A percentile compares a stretch with the other conserved stretches of the same genome.
phyloP scores from a whole-genome alignment of 257 asterid species.

The Solanum rostratum region DNA sequence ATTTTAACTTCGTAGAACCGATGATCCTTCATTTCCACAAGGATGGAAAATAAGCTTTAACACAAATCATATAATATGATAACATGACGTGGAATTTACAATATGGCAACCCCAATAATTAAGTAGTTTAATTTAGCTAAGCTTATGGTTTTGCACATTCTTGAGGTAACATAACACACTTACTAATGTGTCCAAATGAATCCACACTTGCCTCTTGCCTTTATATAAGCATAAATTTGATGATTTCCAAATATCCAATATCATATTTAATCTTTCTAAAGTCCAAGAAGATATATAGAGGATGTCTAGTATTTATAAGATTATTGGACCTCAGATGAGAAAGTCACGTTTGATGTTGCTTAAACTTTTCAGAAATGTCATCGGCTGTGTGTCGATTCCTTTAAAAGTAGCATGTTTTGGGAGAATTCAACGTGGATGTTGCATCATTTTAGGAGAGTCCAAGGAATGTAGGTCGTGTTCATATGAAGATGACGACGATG shows the following conservation, averaged over 20 bases:
- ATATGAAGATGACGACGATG: not conserved
- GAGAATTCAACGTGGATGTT: not conserved
- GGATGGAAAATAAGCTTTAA: too few relatives aligned
- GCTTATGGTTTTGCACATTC: not conserved
- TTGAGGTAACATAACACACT: not conserved
- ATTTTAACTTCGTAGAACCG: not conserved
- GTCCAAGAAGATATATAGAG: not conserved
- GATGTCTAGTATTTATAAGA: not conserved
- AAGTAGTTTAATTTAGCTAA: not conserved
- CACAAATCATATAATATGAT: not conserved
- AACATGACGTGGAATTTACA: not conserved
- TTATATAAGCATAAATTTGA: not conserved
- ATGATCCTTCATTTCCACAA: not conserved
- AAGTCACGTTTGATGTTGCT: not conserved
- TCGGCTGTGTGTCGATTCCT: not conserved
- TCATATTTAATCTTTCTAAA: not conserved
- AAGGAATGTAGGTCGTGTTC: not conserved
- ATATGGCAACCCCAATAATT: not conserved
- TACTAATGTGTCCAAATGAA: not conserved
- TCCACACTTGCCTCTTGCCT: not conserved
- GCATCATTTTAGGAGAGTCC: not conserved
- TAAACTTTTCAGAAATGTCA: not conserved
- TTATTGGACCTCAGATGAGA: not conserved
- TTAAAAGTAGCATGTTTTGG: not conserved
- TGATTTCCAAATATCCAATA: not conserved